Base-by-base conservation (phyloP, 495 filamentous ascomycete species). In the Penicillium cinerascens region DNA sequence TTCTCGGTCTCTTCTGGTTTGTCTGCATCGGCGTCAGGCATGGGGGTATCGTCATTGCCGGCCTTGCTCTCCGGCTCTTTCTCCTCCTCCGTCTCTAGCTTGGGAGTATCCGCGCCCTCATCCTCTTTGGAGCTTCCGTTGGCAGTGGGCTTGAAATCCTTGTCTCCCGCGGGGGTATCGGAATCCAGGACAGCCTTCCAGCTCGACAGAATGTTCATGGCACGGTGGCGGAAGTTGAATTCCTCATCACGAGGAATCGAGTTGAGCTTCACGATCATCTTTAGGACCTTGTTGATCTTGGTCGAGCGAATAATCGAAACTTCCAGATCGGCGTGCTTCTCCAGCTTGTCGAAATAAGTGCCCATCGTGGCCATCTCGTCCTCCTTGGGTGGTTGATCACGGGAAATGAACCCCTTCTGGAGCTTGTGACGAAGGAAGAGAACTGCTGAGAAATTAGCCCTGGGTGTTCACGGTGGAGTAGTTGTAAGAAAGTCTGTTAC, bases 271-370 rank as follows among this genome's bases (percentile, higher is more conserved):
- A 95, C 76, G 61, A 97, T 92, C 37, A 83, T 89, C 72, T 90
- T 92, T 42, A 96, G 78, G 8, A 97, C 91, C 72, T 96, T 96
- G 79, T 95, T 88, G 69, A 96, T 95, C 77, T 95, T 95, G 29
- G 91, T 96, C 5, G 67, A 71, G 44, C 84, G 79, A 59, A 97
- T 95, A 56, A 95, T 92, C 56, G 81, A 82, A 13, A 87, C 88
- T 56, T 96, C 92, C 18, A 96, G 80, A 47, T 95, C 88, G 1
- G 80, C 72, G 61, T 87, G 84, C 3, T 71, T 81, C 66, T 97
- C 92, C 5, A 97, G 79, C 65, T 91, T 90, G 23, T 73, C 78
- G 42, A 96, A 77, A 66, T 85, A 91, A 16, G 84, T 82, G 7
- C 86, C 84, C 89, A 96, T 95, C 23, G 67, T 60, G 27, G 80